Evolutionary conservation across 495 filamentous ascomycete species (phyloP).

Genomic region (Xylaria venustula): DNA sequence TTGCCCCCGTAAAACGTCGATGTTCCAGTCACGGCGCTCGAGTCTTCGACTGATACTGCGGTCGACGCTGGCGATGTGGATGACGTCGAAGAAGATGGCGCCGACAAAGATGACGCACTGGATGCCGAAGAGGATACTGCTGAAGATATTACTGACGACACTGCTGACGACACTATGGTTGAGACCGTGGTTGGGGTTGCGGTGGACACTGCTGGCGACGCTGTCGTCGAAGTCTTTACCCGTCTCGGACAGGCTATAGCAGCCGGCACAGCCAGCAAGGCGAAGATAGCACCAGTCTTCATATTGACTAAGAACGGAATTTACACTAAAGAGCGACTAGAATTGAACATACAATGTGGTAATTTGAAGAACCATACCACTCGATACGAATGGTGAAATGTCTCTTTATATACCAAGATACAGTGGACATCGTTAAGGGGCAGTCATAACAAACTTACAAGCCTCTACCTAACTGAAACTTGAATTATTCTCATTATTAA

Average conservation of each 20-base stretch:
- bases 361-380: neutral
- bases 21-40: constrained; percentile 28
- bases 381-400: neutral
- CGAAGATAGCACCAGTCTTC: neutral
- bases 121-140: neutral
- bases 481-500: neutral
- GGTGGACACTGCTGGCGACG: neutral
- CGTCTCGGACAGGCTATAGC: constrained; percentile 1
- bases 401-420: constrained; percentile 5
- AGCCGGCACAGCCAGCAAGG: constrained; percentile 3
- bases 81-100: neutral
- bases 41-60: neutral
- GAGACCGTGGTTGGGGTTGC: neutral
- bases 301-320: neutral
- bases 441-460: neutral
- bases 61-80: neutral
- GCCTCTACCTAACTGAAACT: no score
- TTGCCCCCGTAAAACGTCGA: constrained; percentile 60
- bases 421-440: neutral
- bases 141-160: neutral
- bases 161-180: neutral
- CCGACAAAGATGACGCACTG: neutral
- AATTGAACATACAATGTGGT: neutral
- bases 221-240: neutral
- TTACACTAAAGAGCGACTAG: neutral